These are phyloP conservation scores for Corrigiola litoralis DNA, from an alignment of 179 eudicot species.

Conservation along the genomic window DNA sequence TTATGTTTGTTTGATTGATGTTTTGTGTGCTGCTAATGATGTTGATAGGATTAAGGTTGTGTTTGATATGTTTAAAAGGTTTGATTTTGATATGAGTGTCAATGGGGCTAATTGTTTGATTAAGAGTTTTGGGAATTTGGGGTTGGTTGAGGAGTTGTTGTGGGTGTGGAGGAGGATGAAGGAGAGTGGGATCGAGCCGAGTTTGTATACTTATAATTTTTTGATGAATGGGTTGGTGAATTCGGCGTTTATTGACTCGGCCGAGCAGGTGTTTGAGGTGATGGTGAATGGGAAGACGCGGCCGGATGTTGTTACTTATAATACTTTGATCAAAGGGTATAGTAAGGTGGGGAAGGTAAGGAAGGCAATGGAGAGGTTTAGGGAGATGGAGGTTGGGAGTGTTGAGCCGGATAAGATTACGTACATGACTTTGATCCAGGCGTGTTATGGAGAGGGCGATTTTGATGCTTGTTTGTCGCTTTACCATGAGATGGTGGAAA, in stretches of 20 bases:
- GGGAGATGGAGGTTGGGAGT: slow-evolving; percentile 60
- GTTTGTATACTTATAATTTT: slow-evolving; percentile 68
- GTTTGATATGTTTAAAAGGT: slow-evolving; percentile 45
- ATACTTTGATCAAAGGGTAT: slow-evolving; percentile 89
- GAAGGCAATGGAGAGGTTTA: slow-evolving; percentile 65
- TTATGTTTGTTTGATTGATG: slow-evolving; percentile 60
- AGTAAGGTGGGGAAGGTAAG: slow-evolving; percentile 63
- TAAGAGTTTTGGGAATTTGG: slow-evolving; percentile 70
- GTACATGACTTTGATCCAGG: slow-evolving; percentile 76
- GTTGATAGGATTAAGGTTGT: slow-evolving; percentile 47
- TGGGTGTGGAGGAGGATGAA: slow-evolving; percentile 91
- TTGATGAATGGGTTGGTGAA: slow-evolving; percentile 85
- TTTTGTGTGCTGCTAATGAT: slow-evolving; percentile 42
- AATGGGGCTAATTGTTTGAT: slow-evolving; percentile 67
- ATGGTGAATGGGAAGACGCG: slow-evolving; percentile 66
- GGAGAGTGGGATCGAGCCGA: slow-evolving; percentile 72
- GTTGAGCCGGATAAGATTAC: slow-evolving; percentile 79
- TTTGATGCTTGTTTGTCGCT: slow-evolving; percentile 62
- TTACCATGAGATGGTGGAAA: slow-evolving; percentile 80
- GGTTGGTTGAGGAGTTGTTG: slow-evolving; percentile 88
- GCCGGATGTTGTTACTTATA: slow-evolving; percentile 81
- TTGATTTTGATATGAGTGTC: slow-evolving; percentile 46
- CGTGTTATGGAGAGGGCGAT: slow-evolving; percentile 62
- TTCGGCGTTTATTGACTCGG: slow-evolving; percentile 66
- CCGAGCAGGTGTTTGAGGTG: slow-evolving; percentile 88